These are phyloP conservation scores for Marchantia paleacea DNA, from an alignment of 225 moss, liverwort and hornwort genomes.

Conservation along the genomic window DNA sequence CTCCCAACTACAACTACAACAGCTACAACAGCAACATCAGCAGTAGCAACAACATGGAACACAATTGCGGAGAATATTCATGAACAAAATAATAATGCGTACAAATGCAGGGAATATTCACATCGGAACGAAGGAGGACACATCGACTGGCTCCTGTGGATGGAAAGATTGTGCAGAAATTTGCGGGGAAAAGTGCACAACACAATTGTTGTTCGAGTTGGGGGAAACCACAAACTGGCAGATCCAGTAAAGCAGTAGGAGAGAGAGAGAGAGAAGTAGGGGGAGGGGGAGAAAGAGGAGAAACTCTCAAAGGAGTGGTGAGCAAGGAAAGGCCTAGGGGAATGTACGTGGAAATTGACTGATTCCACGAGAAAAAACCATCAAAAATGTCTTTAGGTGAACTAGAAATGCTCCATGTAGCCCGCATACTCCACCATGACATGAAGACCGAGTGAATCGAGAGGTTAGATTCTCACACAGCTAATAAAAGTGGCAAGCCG, in stretches of 20 bases:
- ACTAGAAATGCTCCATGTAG: background rate
- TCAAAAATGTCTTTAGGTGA: background rate
- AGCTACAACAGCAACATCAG: background rate
- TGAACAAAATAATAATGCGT: background rate
- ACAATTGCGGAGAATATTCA: background rate
- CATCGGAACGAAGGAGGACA: background rate
- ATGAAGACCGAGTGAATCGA: background rate
- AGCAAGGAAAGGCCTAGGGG: background rate
- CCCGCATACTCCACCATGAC: slow-evolving; percentile 1
- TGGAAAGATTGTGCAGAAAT: background rate
- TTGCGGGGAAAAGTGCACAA: background rate
- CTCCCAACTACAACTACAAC: too few relatives aligned
- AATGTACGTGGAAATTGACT: background rate
- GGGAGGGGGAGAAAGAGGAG: background rate
- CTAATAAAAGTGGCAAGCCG: background rate
- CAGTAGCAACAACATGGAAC: background rate
- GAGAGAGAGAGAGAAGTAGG: too few relatives aligned
- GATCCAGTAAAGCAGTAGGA: background rate
- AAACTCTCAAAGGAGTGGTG: background rate
- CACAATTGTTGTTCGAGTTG: background rate
- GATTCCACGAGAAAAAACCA: background rate
- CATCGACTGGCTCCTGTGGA: background rate
- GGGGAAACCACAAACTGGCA: background rate
- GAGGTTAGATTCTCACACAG: slow-evolving; percentile 4
- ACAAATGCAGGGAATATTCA: background rate